Evolutionary conservation across 306 rosid species (phyloP).

Genomic region (Cicer chorassanicum): DNA sequence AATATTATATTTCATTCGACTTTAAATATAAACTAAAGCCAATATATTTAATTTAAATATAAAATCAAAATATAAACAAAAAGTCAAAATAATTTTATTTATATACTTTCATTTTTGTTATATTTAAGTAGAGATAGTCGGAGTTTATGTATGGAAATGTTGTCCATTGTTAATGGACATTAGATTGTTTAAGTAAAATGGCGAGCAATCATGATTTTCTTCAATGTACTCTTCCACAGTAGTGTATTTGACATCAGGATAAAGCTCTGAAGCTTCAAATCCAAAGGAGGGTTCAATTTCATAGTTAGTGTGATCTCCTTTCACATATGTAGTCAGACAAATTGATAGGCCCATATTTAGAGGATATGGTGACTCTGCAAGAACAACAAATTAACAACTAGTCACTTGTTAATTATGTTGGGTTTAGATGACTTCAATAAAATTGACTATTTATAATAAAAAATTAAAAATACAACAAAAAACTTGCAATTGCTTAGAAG

Average conservation of each 20-base stretch:
- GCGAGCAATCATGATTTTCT: neutral
- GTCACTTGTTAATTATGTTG: too few relatives aligned
- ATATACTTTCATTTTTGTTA: too few relatives aligned
- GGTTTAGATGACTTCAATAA: too few relatives aligned
- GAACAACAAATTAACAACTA: neutral
- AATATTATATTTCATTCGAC: too few relatives aligned
- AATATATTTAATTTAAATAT: too few relatives aligned
- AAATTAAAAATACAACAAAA: neutral
- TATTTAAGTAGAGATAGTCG: too few relatives aligned
- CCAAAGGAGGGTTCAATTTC: constrained; percentile 66
- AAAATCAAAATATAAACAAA: too few relatives aligned
- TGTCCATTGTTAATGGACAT: neutral
- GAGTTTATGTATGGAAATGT: neutral
- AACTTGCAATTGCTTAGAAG: neutral
- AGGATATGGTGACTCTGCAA: constrained; percentile 32
- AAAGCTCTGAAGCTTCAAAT: constrained; percentile 65
- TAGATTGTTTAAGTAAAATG: constrained; percentile 19
- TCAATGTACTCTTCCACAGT: constrained; percentile 49
- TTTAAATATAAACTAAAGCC: too few relatives aligned
- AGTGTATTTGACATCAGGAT: constrained; percentile 68
- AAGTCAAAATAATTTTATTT: too few relatives aligned
- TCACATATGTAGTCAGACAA: constrained; percentile 52
- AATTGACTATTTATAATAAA: too few relatives aligned
- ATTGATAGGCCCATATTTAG: constrained; percentile 41
- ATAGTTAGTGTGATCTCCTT: constrained; percentile 62